Base-by-base conservation (phyloP, 441 rosid species). In the Manihot esculenta region DNA sequence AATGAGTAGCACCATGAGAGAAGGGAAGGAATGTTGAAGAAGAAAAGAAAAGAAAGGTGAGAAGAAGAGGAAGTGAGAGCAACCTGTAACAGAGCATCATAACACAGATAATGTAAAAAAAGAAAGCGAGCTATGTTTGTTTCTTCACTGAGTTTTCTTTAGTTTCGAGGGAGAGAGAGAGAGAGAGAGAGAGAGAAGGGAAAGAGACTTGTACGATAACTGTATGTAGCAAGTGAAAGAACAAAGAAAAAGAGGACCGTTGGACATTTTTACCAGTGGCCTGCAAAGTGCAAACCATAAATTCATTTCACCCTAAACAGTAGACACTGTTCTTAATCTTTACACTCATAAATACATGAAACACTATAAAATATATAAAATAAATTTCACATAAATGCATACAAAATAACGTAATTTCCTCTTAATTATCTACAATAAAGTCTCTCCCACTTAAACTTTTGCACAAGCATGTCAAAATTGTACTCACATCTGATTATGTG, bases 1-100 rank as follows among this genome's bases (percentile, higher is more conserved):
- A 73, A 47, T 71, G 76, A 26, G 88, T 56, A 74, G 76, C 81
- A 68, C 78, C 92, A 83, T 74, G 75, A 44, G 90, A 79, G 78
- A 77, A 68, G 62, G 83, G 77, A 54, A 73, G 59, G 57, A 66
- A 66, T 1, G 88, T 67, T 17, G 82, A 74, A 67, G 75, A 79
- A 65, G 66, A 50, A 23, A 81, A 21, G 76, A 79, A 68, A 74
- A 81, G 78, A 68, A 80, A 51, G 66, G 74, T 21, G 74, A 83
- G 53, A 14, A 51, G 65, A 63, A 76, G 71, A 30, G 73, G 38
- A 73, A 72, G 62, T 60, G 62, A 66, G 72, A 76, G 77, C 44
- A 76, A 61, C 68, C 72, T 74, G 72, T 56, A 66, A 74, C 73
- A 70, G 56, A 56, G 67, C 80, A 75, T 72, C 68, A 70, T 72